Evolutionary conservation across 768 basidiomycete species (phyloP), one percentile per base, ranked within the genome.

Genomic region (Strobilomyces dryophilus): DNA sequence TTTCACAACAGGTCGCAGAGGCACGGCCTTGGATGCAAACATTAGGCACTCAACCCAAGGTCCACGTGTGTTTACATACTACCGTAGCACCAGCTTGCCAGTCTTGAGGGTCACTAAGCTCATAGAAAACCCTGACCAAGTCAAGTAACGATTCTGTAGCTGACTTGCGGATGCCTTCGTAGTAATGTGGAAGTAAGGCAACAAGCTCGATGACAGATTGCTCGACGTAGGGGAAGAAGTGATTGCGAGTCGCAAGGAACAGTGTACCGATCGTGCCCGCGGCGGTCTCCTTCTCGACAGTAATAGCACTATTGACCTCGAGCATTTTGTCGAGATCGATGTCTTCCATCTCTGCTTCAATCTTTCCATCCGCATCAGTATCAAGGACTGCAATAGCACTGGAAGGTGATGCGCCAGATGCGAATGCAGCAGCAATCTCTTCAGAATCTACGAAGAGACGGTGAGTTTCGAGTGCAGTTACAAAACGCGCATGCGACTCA

Each of bases 261-360:
- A 99, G 73, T 34, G 89, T 87, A 55, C 95, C 94, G 58, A 98
- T 86, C 5, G 95, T 92, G 67, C 98, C 95, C 24, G 93, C 92
- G 20, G 97, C 95, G 55, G 98, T 97, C 76, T 99, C 97, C 73
- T 99, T 99, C 78, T 99, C 97, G 51, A 98, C 93, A 40, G 95
- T 95, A 59, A 98, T 87, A 20, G 94, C 95, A 61, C 89, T 92
- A 76, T 94, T 95, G 56, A 95, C 92, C 56, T 93, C 90, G 65
- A 93, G 80, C 71, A 92, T 77, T 71, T 92, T 92, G 61, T 92
- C 91, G 46, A 92, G 71, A 61, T 93, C 90, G 42, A 90, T 69
- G 48, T 92, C 89, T 54, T 92, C 90, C 52, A 84, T 71, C 55
- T 90, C 87, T 51, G 79, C 71, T 35, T 81, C 79, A n/a, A 72